Percentiles rank a stretch among this genome's conserved stretches.
Evolutionary conservation across 768 basidiomycete species (phyloP).

Genomic region (Tricholoma saponaceum): DNA sequence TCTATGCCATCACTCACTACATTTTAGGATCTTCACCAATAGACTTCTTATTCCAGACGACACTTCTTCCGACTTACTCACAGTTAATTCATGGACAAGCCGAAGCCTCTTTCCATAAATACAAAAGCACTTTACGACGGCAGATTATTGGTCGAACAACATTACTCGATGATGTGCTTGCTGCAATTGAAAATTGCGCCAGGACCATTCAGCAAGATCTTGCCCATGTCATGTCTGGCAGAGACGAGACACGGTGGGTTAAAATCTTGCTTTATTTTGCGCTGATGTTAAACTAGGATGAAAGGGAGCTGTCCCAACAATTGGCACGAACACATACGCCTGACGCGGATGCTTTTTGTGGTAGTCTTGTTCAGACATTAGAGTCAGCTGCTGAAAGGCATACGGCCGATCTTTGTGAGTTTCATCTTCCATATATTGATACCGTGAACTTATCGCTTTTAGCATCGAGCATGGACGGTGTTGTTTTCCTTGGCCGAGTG

Average conservation of each 20-base stretch:
- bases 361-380: conserved; percentile 37
- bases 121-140: conserved; percentile 53
- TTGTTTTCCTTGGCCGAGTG: conserved; percentile 47
- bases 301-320: conserved; percentile 37
- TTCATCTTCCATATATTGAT: conserved; percentile 1
- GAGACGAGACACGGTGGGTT: conserved; percentile 42
- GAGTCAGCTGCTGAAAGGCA: conserved; percentile 28
- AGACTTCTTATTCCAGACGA: conserved; percentile 52
- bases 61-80: conserved; percentile 42
- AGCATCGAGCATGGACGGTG: conserved; percentile 25
- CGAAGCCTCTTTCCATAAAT: conserved; percentile 54
- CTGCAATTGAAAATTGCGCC: conserved; percentile 57
- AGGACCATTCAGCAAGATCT: conserved; percentile 58
- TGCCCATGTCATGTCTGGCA: conserved; percentile 35
- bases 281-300: background rate
- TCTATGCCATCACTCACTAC: background rate
- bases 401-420: conserved; percentile 32
- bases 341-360: conserved; percentile 45
- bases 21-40: conserved; percentile 49
- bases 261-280: background rate
- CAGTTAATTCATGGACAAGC: conserved; percentile 32
- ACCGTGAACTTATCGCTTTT: conserved; percentile 6
- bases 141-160: conserved; percentile 66
- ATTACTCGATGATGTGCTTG: conserved; percentile 54
- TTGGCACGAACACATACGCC: conserved; percentile 46